Evolutionary conservation across 169 alveolate genomes (phyloP).

Genomic region (Plasmodium yoelii): DNA sequence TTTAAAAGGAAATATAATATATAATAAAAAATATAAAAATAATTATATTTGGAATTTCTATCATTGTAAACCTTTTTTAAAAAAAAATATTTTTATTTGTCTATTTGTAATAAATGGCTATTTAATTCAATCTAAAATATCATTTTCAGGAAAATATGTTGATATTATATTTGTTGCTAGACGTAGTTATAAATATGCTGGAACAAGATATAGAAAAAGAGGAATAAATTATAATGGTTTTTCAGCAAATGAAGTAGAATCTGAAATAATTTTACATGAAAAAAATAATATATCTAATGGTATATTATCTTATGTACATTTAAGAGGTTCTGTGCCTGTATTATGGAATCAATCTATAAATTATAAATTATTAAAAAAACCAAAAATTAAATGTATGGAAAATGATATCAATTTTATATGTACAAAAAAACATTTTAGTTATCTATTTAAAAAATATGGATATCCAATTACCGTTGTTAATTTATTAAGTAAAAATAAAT

Average conservation of each 20-base stretch:
- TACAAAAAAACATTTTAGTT: slow-evolving; percentile 64
- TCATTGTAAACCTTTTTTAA: slow-evolving; percentile 70
- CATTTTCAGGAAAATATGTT: slow-evolving; percentile 74
- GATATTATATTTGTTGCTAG: slow-evolving; percentile 89
- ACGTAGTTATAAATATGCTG: slow-evolving; percentile 94
- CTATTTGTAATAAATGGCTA: slow-evolving; percentile 81
- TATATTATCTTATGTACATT: slow-evolving; percentile 91
- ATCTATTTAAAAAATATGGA: slow-evolving; percentile 76
- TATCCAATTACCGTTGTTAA: slow-evolving; percentile 80
- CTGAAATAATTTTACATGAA: slow-evolving; percentile 93
- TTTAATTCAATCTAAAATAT: slow-evolving; percentile 74
- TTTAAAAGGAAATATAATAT: slow-evolving; percentile 54
- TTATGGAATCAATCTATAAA: slow-evolving; percentile 91
- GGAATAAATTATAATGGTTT: slow-evolving; percentile 92
- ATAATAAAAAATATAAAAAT: slow-evolving; percentile 56
- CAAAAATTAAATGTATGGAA: slow-evolving; percentile 84
- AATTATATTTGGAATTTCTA: slow-evolving; percentile 78
- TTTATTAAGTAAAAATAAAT: slow-evolving; percentile 78
- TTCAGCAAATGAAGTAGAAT: slow-evolving; percentile 95
- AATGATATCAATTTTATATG: slow-evolving; percentile 88
- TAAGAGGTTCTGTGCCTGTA: slow-evolving; percentile 97
- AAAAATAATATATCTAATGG: slow-evolving; percentile 75
- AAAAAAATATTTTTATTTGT: slow-evolving; percentile 28
- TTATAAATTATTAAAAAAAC: slow-evolving; percentile 79
- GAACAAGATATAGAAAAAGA: slow-evolving; percentile 95